Evolutionary conservation across 257 asterid species (phyloP), one percentile per base, ranked within the genome.

Genomic region (Eustoma russellianum): DNA sequence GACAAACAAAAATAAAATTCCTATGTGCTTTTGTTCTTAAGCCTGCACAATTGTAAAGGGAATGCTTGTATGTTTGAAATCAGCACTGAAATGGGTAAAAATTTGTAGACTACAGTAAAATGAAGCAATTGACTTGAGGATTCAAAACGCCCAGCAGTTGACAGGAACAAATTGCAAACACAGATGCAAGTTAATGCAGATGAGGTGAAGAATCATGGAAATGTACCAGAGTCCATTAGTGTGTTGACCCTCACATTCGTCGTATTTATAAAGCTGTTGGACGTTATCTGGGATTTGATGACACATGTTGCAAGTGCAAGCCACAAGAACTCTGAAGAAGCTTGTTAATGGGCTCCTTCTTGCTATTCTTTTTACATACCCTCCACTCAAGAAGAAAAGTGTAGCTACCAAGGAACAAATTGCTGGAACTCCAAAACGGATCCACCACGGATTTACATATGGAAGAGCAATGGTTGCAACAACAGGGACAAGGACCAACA

Each of bases 401-500:
- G 51, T 47, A 7, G 51, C 51, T 7, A 17, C 51, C 28, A 47
- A 47, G 8, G 51, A 18, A 24, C 17, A 28, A 28, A 57, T 15
- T n/a, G 44, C 28, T 16, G 62, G 28, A 57, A 57, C 47, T n/a
- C 44, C 53, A 33, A 46, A 57, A 8, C 30, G 53, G 41, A 52
- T 16, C n/a, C 17, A 47, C 51, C 51, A 47, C 17, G 51, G 51
- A 1, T 47, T 47, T 47, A 47, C 19, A 17, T 55, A 55, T 17
- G 59, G 48, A 18, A 55, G 48, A 5, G n/a, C 49, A 41, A 55
- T 40, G 9, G 40, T 17, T 40, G 16, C 49, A 18, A 55, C 48
- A 40, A 18, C 49, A 1, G 60, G 50, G 40, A 55, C 33, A 55
- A 41, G 40, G 28, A 48, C 48, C 30, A 48, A 18, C 5, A 59